These are phyloP conservation scores for Ceratocystiopsis minuta DNA, from an alignment of 2,329 filamentous ascomycete genomes.

Conservation along the genomic window DNA sequence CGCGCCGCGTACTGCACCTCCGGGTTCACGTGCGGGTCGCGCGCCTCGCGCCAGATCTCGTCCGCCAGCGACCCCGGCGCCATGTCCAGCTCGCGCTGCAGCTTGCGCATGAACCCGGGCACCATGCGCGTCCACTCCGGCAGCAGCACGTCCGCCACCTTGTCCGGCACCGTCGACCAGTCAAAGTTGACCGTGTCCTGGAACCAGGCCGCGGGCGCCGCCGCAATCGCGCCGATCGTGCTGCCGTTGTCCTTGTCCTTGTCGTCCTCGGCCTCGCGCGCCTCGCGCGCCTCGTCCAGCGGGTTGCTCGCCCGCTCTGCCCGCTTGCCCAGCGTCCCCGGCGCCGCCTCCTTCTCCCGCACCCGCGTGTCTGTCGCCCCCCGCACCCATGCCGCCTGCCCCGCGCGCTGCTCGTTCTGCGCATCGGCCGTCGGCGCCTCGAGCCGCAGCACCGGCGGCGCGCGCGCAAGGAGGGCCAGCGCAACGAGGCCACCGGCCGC, in stretches of 20 bases:
- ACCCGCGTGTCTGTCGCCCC: no score
- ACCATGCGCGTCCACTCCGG: conserved; percentile 68
- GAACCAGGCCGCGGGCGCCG: conserved; percentile 17
- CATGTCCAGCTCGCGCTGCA: conserved; percentile 77
- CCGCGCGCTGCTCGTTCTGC: no score
- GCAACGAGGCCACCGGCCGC: no score
- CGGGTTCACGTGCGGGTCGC: conserved; percentile 65
- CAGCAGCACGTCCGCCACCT: conserved; percentile 51
- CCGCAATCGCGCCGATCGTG: conserved; percentile 23
- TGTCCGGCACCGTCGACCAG: conserved; percentile 35
- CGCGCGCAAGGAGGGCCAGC: no score
- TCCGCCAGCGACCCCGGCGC: conserved; percentile 74
- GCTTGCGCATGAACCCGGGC: conserved; percentile 60
- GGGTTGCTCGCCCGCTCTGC: no score
- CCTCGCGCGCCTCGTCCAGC: neutral
- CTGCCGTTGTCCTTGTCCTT: conserved; percentile 29
- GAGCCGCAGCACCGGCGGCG: no score
- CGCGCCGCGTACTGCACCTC: conserved; percentile 69
- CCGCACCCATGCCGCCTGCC: no score
- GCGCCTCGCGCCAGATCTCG: conserved; percentile 84
- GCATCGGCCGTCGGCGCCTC: no score
- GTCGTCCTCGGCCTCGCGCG: conserved; percentile 31
- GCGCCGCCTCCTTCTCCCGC: neutral
- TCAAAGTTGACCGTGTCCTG: conserved; percentile 35
- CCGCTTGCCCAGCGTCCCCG: neutral